These are phyloP conservation scores for Microdochium paspali DNA, from an alignment of 2,329 filamentous ascomycete species.

Conservation along the genomic window DNA sequence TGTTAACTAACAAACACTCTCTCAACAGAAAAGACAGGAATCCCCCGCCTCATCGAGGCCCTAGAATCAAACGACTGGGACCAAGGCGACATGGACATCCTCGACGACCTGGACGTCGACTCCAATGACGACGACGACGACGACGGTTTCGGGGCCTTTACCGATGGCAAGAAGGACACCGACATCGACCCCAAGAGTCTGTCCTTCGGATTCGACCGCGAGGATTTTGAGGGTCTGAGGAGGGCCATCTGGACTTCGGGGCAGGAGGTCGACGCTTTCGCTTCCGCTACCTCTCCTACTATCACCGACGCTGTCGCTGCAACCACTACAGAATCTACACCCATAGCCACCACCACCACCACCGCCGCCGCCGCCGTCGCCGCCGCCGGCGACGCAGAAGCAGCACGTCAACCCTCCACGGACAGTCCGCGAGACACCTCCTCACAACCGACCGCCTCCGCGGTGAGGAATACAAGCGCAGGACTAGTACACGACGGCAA, in stretches of 20 bases:
- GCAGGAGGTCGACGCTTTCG: conserved; percentile 9
- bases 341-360: conserved; percentile 7
- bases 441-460: too few species aligned
- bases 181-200: conserved; percentile 35
- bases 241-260: conserved; percentile 40
- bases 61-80: conserved; percentile 60
- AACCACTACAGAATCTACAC: conserved; percentile 9
- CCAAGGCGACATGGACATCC: conserved; percentile 18
- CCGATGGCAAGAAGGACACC: conserved; percentile 16
- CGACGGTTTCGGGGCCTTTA: conserved; percentile 12
- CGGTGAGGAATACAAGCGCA: too few species aligned
- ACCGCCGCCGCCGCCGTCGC: conserved; percentile 2
- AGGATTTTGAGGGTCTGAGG: conserved; percentile 42
- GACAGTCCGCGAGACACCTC: too few species aligned
- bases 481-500: too few species aligned
- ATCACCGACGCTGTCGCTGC: background rate
- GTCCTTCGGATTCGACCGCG: conserved; percentile 40
- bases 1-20: background rate
- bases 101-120: too few species aligned
- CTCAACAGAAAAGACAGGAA: conserved; percentile 44
- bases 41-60: conserved; percentile 50
- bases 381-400: conserved; percentile 11
- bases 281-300: background rate
- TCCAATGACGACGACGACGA: conserved; percentile 14
- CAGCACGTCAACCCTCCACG: too few species aligned